These are phyloP conservation scores for Myxozyma kluyveri DNA, from an alignment of 805 yeast genomes.

Conservation along the genomic window DNA sequence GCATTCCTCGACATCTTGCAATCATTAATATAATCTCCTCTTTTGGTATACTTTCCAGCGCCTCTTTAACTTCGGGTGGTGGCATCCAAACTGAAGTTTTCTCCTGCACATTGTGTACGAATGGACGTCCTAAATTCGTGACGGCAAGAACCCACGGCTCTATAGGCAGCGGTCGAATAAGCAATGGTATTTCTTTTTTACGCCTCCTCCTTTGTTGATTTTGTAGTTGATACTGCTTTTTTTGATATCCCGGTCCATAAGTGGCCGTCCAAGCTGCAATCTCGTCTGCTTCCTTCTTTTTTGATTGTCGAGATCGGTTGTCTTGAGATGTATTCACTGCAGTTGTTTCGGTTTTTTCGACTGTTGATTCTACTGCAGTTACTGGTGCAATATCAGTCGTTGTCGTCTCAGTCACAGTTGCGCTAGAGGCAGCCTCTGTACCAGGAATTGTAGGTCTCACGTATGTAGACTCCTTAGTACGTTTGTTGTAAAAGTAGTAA, in stretches of 20 bases:
- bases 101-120: slow-evolving; percentile 40
- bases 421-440: not conserved
- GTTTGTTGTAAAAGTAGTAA: slow-evolving; percentile 42
- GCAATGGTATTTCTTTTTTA: slow-evolving; percentile 17
- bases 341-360: not conserved
- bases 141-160: slow-evolving; percentile 47
- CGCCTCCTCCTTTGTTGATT: slow-evolving; percentile 3
- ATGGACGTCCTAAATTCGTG: slow-evolving; percentile 45
- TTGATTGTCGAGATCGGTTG: no score
- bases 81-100: slow-evolving; percentile 41
- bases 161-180: slow-evolving; percentile 10
- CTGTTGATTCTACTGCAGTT: not conserved
- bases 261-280: slow-evolving; percentile 1
- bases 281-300: not conserved
- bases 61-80: slow-evolving; percentile 34
- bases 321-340: not conserved
- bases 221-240: not conserved
- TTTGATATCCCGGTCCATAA: slow-evolving; percentile 6
- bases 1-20: slow-evolving; percentile 44
- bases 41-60: slow-evolving; percentile 37
- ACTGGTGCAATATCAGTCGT: no score
- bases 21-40: slow-evolving; percentile 38
- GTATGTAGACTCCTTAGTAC: slow-evolving; percentile 43
- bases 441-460: slow-evolving; percentile 35
- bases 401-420: not conserved